Evolutionary conservation across 345 rosid genomes (phyloP).

Genomic region (Pseudoturritis turrita): DNA sequence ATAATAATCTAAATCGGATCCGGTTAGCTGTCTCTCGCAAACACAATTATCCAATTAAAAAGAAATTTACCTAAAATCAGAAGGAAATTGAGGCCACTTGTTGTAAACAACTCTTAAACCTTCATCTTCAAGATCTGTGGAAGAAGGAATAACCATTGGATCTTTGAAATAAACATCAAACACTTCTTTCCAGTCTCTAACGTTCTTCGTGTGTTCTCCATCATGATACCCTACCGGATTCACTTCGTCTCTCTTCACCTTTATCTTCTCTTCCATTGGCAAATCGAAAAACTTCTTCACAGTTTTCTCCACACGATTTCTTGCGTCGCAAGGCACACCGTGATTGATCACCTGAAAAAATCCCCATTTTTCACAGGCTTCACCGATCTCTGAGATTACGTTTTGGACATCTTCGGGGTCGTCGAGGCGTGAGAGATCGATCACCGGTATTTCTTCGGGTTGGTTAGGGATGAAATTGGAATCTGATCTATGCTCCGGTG

Average conservation of each 20-base stretch:
- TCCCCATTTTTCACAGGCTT: constrained; percentile 58
- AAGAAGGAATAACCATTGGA: constrained; percentile 49
- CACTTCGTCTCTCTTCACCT: constrained; percentile 50
- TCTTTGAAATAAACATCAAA: constrained; percentile 51
- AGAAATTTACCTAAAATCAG: constrained; percentile 39
- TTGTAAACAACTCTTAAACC: constrained; percentile 37
- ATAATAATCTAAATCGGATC: background rate
- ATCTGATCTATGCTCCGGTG: constrained; percentile 38
- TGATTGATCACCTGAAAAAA: constrained; percentile 55
- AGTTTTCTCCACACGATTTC: constrained; percentile 22
- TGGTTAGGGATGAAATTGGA: constrained; percentile 5
- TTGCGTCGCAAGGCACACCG: constrained; percentile 37
- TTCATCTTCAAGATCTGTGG: constrained; percentile 35
- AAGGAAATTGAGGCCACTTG: constrained; percentile 55
- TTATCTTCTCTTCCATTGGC: constrained; percentile 46
- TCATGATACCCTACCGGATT: constrained; percentile 55
- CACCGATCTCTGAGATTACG: constrained; percentile 37
- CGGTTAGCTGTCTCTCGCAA: background rate
- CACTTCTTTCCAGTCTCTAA: constrained; percentile 66
- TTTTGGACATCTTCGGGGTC: constrained; percentile 14
- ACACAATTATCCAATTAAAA: background rate
- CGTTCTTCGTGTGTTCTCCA: constrained; percentile 59
- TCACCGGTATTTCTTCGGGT: constrained; percentile 43
- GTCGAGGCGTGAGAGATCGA: constrained; percentile 36
- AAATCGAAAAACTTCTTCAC: constrained; percentile 43